A percentile compares a stretch with the other conserved stretches of the same genome.
Conservation (phyloP, 225 moss, liverwort and hornwort genomes). For the Bryoerythrophyllum caledonicum region DNA sequence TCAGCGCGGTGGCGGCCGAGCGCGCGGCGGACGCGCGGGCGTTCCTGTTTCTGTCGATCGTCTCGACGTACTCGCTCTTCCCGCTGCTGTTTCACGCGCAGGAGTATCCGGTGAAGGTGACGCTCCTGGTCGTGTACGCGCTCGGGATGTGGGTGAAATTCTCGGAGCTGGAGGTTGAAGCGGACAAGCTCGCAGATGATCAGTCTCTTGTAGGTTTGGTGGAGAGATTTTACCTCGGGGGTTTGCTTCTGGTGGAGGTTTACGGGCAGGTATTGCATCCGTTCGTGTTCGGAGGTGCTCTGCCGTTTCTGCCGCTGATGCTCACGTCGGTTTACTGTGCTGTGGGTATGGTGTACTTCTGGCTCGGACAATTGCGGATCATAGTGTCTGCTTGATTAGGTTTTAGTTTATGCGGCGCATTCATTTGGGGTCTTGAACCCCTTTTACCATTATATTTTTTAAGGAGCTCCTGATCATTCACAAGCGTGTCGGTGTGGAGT, state of each 20-base stretch:
- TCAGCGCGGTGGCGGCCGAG: conserved; percentile 70
- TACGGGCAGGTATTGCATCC: conserved; percentile 68
- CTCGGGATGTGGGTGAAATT: conserved; percentile 53
- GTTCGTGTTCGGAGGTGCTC: conserved; percentile 43
- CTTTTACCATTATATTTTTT: conserved; percentile 16
- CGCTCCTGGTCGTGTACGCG: conserved; percentile 60
- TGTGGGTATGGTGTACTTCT: conserved; percentile 64
- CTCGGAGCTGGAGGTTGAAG: conserved; percentile 22
- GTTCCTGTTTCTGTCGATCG: conserved; percentile 69
- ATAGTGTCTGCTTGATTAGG: conserved; percentile 27
- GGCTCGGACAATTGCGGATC: conserved; percentile 52
- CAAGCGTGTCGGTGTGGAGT: too few relatives aligned
- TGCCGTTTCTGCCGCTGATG: conserved; percentile 83
- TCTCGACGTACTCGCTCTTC: conserved; percentile 90
- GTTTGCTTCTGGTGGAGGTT: conserved; percentile 65
- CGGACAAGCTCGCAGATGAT: background rate
- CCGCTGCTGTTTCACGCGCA: conserved; percentile 73
- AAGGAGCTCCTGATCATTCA: too few relatives aligned
- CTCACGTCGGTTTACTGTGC: conserved; percentile 80
- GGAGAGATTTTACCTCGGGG: conserved; percentile 52
- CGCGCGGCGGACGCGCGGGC: conserved; percentile 51
- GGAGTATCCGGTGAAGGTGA: conserved; percentile 89
- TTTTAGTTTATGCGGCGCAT: background rate
- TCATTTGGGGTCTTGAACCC: conserved; percentile 16
- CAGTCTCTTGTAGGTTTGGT: conserved; percentile 24